A percentile compares a stretch with the other conserved stretches of the same genome.
These are phyloP conservation scores for Ophiosphaerella herpotricha DNA, from an alignment of 2,329 filamentous ascomycete species.

Conservation along the genomic window DNA sequence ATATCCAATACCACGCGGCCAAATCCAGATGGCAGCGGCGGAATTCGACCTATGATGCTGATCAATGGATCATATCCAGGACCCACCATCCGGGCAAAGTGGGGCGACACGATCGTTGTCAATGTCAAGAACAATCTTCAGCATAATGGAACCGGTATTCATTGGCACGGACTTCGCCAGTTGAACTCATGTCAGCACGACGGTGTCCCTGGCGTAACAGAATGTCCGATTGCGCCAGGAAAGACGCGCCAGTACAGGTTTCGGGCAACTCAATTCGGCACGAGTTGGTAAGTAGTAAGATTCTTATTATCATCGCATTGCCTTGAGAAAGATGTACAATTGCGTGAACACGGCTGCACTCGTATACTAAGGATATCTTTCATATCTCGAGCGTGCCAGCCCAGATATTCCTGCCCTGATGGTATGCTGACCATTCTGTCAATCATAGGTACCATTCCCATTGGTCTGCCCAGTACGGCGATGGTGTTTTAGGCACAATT, in stretches of 20 bases:
- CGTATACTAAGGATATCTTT: too few species aligned
- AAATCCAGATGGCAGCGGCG: conserved; percentile 47
- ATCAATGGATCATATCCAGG: conserved; percentile 65
- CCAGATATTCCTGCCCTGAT: too few species aligned
- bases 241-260: conserved; percentile 62
- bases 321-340: too few species aligned
- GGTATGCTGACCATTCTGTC: neutral
- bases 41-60: conserved; percentile 48
- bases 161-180: conserved; percentile 57
- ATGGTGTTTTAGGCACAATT: conserved; percentile 49
- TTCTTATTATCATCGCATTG: too few species aligned
- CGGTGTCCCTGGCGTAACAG: conserved; percentile 57
- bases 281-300: conserved; percentile 46
- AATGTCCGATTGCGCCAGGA: conserved; percentile 70
- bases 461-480: conserved; percentile 50
- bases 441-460: conserved; percentile 29
- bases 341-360: too few species aligned
- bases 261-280: conserved; percentile 56
- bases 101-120: conserved; percentile 48
- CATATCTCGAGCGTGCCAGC: too few species aligned
- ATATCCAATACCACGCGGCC: conserved; percentile 48
- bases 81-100: conserved; percentile 50
- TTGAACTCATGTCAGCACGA: conserved; percentile 54
- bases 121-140: conserved; percentile 45
- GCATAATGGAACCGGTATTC: conserved; percentile 56